Conservation (phyloP, 2,329 filamentous ascomycete species). For the Pseudogymnoascus sp. region DNA sequence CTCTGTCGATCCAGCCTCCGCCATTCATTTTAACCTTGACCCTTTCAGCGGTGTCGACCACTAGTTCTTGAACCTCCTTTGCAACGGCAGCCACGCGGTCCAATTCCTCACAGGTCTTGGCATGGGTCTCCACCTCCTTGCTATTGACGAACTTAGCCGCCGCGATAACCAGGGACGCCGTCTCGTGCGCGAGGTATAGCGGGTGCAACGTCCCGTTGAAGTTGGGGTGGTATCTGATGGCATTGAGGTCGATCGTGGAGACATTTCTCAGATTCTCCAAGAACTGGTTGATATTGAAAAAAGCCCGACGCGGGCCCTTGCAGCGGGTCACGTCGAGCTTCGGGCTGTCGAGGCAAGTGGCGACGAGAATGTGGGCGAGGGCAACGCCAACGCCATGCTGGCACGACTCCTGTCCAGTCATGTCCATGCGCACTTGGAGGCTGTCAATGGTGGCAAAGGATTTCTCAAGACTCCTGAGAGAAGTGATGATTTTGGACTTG, state of each 20-base stretch:
- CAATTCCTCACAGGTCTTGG: slow-evolving; percentile 6
- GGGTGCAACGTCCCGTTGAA: slow-evolving; percentile 20
- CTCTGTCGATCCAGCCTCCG: slow-evolving; percentile 30
- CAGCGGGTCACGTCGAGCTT: background rate
- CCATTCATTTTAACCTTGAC: slow-evolving; percentile 25
- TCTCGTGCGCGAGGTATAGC: slow-evolving; percentile 25
- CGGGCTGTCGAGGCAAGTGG: background rate
- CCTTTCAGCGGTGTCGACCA: slow-evolving; percentile 12
- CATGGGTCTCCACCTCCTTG: slow-evolving; percentile 7
- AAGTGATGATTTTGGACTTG: background rate
- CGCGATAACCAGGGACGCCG: slow-evolving; percentile 17
- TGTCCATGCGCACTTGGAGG: background rate
- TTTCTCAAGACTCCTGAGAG: background rate
- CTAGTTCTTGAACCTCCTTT: slow-evolving; percentile 15
- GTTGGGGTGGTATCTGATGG: background rate
- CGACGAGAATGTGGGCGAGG: background rate
- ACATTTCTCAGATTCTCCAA: background rate
- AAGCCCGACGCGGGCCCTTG: background rate
- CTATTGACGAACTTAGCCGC: slow-evolving; percentile 18
- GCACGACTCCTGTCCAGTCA: background rate
- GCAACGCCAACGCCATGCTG: background rate
- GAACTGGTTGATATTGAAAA: background rate
- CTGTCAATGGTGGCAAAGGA: background rate
- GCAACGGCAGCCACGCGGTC: slow-evolving; percentile 9
- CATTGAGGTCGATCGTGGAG: background rate